Base-by-base conservation (phyloP, 768 basidiomycete species). In the Boletus coccyginus region DNA sequence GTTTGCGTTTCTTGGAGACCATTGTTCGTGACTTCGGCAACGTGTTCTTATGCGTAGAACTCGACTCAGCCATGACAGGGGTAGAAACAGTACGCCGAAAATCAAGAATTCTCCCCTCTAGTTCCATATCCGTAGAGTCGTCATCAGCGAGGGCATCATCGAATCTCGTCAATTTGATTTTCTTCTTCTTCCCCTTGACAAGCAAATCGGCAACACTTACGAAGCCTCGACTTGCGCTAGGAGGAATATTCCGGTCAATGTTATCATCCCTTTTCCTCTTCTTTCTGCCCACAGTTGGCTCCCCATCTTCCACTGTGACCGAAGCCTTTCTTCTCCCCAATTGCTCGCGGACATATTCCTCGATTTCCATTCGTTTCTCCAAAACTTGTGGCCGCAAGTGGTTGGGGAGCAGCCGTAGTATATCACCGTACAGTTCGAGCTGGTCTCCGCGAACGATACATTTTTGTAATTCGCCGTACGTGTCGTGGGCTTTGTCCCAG, bases 391-490 rank as follows among this genome's bases (percentile, higher is more conserved):
- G 94, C 43, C 87, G 86, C 59, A 87, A 72, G 58, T 90, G 80
- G 38, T 81, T 82, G 0, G 96, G 94, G 4, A 98, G 75, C 12
- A 99, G 76, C 0, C 93, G 88, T 55, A 86, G 83, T 49, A 96
- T 91, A 68, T 99, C 97, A n/a, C 80, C 86, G 64, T 94, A 99
- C 11, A 98, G 80, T 70, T 98, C 94, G 33, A 97, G 84, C 59
- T 88, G 81, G 52, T 90, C 87, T 27, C 94, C 94, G 52, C 86
- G 85, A 47, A 87, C 81, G 68, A 99, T 97, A 41, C 87, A 81
- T 63, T 83, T 86, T 69, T 98, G 96, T 3, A 98, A 91, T 62
- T 92, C 86, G 58, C 86, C 83, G 73, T 99, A 96, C 3, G 84
- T 85, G 41, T 81, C 84, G 63, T 92, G 86, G 0, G 97, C 94